Conservation (phyloP, 129 eudicot species). For the Ambrosia artemisiifolia region DNA sequence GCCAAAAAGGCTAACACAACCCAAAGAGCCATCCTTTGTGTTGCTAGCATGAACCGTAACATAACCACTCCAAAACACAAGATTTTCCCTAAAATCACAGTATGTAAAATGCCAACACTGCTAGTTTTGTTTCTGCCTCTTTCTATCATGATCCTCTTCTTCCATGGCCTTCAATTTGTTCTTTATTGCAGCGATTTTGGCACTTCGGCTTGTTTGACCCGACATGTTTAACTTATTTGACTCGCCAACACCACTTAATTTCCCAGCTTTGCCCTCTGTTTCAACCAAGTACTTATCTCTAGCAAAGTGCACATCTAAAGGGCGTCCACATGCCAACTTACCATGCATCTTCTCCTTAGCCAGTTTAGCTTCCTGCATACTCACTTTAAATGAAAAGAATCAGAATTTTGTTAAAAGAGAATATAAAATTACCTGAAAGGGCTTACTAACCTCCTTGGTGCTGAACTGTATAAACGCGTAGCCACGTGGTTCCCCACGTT, state of each 20-base stretch:
- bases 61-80: too few species aligned
- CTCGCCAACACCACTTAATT: conserved; percentile 28
- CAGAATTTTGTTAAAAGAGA: conserved; percentile 26
- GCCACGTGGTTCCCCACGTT: conserved; percentile 90
- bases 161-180: conserved; percentile 73
- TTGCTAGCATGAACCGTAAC: too few species aligned
- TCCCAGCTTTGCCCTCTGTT: conserved; percentile 34
- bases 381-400: conserved; percentile 67
- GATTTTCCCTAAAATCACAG: too few species aligned
- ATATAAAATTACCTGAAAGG: not conserved
- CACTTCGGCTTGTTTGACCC: conserved; percentile 52
- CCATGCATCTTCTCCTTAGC: conserved; percentile 92
- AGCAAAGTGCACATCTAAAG: conserved; percentile 73
- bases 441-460: conserved; percentile 60
- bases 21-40: too few species aligned
- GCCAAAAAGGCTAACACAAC: too few species aligned
- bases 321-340: conserved; percentile 69
- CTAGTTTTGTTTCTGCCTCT: conserved; percentile 49
- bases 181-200: conserved; percentile 87
- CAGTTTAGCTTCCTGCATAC: conserved; percentile 86
- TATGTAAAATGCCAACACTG: too few species aligned
- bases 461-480: conserved; percentile 76
- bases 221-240: conserved; percentile 13
- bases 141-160: conserved; percentile 44
- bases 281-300: conserved; percentile 51